A percentile compares a stretch with the other conserved stretches of the same genome.
Conservation (phyloP, 176 grass and related monocot species). For the Rhipidocladum racemiflorum region DNA sequence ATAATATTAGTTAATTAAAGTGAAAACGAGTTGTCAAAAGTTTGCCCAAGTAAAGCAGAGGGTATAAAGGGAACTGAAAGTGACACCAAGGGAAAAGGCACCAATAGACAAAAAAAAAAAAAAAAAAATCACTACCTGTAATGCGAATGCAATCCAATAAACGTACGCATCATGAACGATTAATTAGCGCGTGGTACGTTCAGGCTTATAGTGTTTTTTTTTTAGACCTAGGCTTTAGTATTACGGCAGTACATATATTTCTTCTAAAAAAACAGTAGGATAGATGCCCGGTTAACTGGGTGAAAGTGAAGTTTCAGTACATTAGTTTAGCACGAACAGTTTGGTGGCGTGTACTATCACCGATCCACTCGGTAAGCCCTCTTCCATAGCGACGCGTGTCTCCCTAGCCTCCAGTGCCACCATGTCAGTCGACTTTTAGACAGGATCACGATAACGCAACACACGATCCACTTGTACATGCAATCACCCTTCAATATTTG, state of each 20-base stretch:
- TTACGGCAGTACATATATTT: neutral
- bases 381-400: neutral
- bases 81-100: neutral
- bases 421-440: slow-evolving; percentile 21
- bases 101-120: no score
- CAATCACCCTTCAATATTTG: neutral
- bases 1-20: slow-evolving; percentile 37
- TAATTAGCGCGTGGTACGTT: neutral
- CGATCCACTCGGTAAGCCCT: neutral
- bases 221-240: neutral
- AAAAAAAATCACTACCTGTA: neutral
- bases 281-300: neutral
- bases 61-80: neutral
- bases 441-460: slow-evolving; percentile 14
- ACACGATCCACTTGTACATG: slow-evolving; percentile 20
- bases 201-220: neutral
- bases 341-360: neutral
- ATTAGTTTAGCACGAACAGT: neutral
- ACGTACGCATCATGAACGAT: neutral
- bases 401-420: slow-evolving; percentile 11
- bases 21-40: slow-evolving; percentile 19
- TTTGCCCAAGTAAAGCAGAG: neutral
- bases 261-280: neutral
- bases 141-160: neutral
- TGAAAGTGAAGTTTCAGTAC: slow-evolving; percentile 2